Percentiles rank a stretch among this genome's conserved stretches.
Conservation (phyloP, 306 rosid genomes). For the Glycyrrhiza uralensis region DNA sequence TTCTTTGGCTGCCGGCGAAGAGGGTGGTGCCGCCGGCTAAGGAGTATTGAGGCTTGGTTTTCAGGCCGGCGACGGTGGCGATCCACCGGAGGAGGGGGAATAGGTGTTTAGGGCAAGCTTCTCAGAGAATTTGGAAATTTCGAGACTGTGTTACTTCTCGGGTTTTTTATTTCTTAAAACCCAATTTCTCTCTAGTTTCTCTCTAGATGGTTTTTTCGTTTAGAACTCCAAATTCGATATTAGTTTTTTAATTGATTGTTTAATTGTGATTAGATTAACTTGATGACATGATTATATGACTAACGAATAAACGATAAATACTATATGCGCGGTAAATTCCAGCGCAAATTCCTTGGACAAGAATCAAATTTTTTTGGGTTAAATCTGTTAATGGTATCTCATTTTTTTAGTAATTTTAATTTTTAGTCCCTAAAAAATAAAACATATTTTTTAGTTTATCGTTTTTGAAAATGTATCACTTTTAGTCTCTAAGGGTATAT, state of each 20-base stretch:
- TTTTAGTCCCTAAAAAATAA: no score
- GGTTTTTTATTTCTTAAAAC: not conserved
- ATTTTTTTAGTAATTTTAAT: no score
- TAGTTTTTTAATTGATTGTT: not conserved
- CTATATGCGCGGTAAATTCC: not conserved
- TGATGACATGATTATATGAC: not conserved
- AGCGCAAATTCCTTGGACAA: not conserved
- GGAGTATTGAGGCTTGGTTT: not conserved
- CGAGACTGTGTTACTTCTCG: not conserved
- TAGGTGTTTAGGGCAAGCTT: constrained; percentile 23
- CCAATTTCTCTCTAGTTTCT: not conserved
- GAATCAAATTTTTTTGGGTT: no score
- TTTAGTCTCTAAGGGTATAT: no score
- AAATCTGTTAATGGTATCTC: no score
- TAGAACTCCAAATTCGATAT: not conserved
- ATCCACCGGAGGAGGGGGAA: constrained; percentile 5
- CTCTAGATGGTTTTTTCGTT: not conserved
- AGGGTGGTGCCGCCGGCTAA: not conserved
- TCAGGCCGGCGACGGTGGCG: constrained; percentile 15
- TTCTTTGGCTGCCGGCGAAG: not conserved
- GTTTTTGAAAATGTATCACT: no score
- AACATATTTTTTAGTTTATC: no score
- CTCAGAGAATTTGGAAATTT: constrained; percentile 5
- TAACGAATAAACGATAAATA: not conserved
- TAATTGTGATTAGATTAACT: not conserved